phyloP scores from a whole-genome alignment of 176 grass and related monocot species.

The Poa annua region DNA sequence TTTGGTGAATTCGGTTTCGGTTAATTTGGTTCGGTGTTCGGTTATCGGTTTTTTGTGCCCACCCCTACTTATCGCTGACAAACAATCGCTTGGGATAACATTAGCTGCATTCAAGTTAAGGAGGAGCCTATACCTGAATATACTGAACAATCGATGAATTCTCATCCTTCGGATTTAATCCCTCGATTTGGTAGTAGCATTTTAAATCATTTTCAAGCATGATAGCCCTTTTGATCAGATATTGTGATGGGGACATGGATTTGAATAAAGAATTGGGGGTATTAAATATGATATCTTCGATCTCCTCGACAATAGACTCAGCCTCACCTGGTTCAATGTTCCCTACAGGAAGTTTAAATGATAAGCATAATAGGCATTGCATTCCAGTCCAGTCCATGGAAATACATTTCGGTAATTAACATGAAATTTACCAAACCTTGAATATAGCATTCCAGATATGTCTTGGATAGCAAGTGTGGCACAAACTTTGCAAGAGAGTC shows the following conservation, averaged over 20 bases:
- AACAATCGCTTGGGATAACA: conserved; percentile 11
- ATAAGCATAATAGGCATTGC: conserved; percentile 24
- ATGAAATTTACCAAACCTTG: conserved; percentile 56
- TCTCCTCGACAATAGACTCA: conserved; percentile 65
- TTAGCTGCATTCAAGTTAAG: conserved; percentile 15
- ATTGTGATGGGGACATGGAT: conserved; percentile 78
- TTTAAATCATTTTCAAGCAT: conserved; percentile 86
- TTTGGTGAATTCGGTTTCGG: too few species aligned
- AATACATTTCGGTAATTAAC: conserved; percentile 19
- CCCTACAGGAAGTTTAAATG: conserved; percentile 49
- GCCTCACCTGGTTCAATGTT: conserved; percentile 87
- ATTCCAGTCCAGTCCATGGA: not conserved
- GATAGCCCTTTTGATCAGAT: conserved; percentile 64
- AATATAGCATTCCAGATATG: conserved; percentile 82
- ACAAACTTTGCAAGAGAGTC: conserved; percentile 65
- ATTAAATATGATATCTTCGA: conserved; percentile 78
- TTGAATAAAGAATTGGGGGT: conserved; percentile 61
- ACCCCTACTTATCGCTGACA: not conserved
- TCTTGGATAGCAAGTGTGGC: conserved; percentile 64
- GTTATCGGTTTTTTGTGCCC: too few species aligned
- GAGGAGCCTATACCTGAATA: conserved; percentile 70
- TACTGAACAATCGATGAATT: conserved; percentile 94
- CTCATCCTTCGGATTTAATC: conserved; percentile 75
- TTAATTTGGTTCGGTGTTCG: too few species aligned
- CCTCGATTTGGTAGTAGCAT: conserved; percentile 68